Conservation (phyloP, 805 yeast genomes). For the Metschnikowia amazonensis region DNA sequence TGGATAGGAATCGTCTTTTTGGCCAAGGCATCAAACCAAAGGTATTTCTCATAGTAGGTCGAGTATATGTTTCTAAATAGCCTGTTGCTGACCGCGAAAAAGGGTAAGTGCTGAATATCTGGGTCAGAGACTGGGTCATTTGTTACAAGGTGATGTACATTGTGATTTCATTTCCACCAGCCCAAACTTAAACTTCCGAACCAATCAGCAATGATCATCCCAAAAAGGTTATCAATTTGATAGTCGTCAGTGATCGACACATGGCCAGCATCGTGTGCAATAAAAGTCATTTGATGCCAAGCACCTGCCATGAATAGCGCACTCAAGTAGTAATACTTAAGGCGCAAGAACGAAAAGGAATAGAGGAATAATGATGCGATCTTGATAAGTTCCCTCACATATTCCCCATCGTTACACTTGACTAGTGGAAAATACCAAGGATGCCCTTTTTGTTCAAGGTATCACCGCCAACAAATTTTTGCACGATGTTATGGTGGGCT, state of each 20-base stretch:
- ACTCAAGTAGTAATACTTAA: constrained; percentile 46
- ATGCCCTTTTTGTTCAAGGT: constrained; percentile 90
- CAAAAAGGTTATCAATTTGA: constrained; percentile 69
- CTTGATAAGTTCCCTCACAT: constrained; percentile 64
- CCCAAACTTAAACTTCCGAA: constrained; percentile 86
- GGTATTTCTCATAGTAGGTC: constrained; percentile 67
- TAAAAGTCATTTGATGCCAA: constrained; percentile 88
- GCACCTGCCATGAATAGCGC: constrained; percentile 68
- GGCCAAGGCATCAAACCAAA: constrained; percentile 69
- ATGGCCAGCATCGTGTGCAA: constrained; percentile 91
- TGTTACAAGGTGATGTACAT: constrained; percentile 89
- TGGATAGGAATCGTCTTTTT: constrained; percentile 58
- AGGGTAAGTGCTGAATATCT: constrained; percentile 89
- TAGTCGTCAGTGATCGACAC: constrained; percentile 77
- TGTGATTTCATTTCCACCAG: constrained; percentile 95
- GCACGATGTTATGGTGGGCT: constrained; percentile 86
- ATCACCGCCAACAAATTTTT: constrained; percentile 70
- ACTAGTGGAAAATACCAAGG: constrained; percentile 82
- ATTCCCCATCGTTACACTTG: constrained; percentile 70
- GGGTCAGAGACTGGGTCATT: constrained; percentile 94
- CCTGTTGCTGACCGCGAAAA: constrained; percentile 77
- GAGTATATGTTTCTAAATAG: constrained; percentile 69
- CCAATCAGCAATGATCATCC: constrained; percentile 70
- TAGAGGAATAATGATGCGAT: constrained; percentile 51
- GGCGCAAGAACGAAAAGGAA: constrained; percentile 47